Conservation (phyloP, 352 stramenopile genomes). For the Globisporangium alternatum region DNA sequence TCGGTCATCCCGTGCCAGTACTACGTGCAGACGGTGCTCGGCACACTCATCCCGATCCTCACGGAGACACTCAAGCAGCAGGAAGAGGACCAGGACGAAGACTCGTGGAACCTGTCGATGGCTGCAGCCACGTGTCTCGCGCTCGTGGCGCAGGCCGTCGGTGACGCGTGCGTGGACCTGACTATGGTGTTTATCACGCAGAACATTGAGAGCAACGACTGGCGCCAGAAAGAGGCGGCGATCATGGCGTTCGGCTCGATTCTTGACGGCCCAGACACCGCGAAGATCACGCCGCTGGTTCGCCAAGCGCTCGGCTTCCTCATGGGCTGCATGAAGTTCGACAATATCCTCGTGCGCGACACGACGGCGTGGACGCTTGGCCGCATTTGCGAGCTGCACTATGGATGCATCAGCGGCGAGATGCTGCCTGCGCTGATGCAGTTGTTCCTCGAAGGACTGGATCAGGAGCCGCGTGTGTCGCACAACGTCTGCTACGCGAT, state of each 20-base stretch:
- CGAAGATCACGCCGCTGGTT: slow-evolving; percentile 90
- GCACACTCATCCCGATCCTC: slow-evolving; percentile 90
- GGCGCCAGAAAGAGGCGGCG: slow-evolving; percentile 93
- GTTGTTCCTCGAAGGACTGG: slow-evolving; percentile 79
- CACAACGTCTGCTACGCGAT: slow-evolving; percentile 96
- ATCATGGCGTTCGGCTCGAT: slow-evolving; percentile 98
- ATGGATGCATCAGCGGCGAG: slow-evolving; percentile 85
- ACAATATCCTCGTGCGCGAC: slow-evolving; percentile 92
- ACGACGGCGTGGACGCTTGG: slow-evolving; percentile 96
- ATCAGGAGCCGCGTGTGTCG: slow-evolving; percentile 89
- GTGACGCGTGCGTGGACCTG: slow-evolving; percentile 88
- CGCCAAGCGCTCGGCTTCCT: slow-evolving; percentile 93
- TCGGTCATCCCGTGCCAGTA: slow-evolving; percentile 70
- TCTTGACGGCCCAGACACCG: slow-evolving; percentile 89
- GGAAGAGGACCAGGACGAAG: slow-evolving; percentile 93
- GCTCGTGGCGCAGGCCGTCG: slow-evolving; percentile 91
- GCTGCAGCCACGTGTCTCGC: slow-evolving; percentile 92
- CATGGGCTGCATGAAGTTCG: slow-evolving; percentile 90
- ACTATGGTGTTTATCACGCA: slow-evolving; percentile 94
- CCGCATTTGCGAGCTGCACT: slow-evolving; percentile 95
- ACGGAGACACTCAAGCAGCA: slow-evolving; percentile 94
- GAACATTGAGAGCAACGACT: slow-evolving; percentile 95
- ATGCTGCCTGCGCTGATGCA: slow-evolving; percentile 89
- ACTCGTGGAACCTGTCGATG: slow-evolving; percentile 94
- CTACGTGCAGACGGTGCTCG: slow-evolving; percentile 88